Conservation (phyloP, 257 asterid species). For the Fraxinus quadrangulata region DNA sequence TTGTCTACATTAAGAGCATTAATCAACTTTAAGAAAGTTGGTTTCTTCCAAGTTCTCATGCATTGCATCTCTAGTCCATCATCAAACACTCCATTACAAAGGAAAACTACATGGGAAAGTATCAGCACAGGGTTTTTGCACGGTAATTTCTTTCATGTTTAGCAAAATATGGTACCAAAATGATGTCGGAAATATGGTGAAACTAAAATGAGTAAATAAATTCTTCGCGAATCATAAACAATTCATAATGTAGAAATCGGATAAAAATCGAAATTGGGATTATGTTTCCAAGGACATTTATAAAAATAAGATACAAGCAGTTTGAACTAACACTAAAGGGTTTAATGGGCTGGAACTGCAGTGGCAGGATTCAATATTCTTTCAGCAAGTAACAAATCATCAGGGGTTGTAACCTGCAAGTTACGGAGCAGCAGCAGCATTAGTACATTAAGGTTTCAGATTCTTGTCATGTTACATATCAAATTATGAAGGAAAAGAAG, state of each 20-base stretch:
- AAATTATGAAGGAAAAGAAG: neutral
- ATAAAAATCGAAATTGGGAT: conserved; percentile 12
- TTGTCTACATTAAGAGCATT: no score
- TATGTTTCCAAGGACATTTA: conserved; percentile 3
- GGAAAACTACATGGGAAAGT: no score
- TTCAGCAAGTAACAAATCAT: conserved; percentile 92
- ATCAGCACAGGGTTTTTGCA: no score
- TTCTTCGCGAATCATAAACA: neutral
- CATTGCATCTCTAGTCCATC: no score
- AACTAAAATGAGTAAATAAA: neutral
- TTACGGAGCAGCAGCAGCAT: conserved; percentile 6
- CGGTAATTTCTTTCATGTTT: no score
- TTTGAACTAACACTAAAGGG: neutral
- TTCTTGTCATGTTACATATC: neutral
- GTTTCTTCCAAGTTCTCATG: no score
- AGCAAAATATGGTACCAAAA: neutral
- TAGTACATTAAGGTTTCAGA: neutral
- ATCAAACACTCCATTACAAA: no score
- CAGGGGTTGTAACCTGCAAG: conserved; percentile 95
- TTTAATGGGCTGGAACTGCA: conserved; percentile 20
- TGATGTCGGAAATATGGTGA: neutral
- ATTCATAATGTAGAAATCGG: neutral
- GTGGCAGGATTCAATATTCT: conserved; percentile 61
- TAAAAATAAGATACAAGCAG: conserved; percentile 1
- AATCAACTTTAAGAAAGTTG: no score